Evolutionary conservation across 306 rosid genomes (phyloP).

Genomic region (Heteromeles arbutifolia): DNA sequence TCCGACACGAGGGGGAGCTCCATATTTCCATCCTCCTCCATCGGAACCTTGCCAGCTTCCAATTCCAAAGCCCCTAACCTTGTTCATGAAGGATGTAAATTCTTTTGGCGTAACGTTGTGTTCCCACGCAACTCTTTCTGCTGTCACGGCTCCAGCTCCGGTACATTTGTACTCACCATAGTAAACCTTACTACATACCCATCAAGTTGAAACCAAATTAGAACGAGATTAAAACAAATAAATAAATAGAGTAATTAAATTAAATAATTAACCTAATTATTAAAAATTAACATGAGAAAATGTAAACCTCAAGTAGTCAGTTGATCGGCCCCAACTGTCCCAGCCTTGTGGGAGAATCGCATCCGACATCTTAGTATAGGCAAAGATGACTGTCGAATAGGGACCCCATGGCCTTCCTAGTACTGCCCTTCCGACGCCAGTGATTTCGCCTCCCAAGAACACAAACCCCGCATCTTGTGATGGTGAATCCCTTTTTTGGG

Average conservation of each 20-base stretch:
- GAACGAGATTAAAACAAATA: background rate
- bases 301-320: slow-evolving; percentile 10
- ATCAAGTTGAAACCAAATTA: background rate
- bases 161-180: background rate
- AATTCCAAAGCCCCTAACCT: background rate
- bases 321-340: slow-evolving; percentile 22
- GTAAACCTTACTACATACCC: background rate
- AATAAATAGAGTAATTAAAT: no score
- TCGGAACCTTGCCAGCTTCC: background rate
- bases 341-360: slow-evolving; percentile 43
- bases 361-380: slow-evolving; percentile 35
- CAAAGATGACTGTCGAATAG: slow-evolving; percentile 23
- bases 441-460: background rate
- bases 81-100: background rate
- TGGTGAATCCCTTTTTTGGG: background rate
- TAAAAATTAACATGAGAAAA: background rate
- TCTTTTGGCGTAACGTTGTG: background rate
- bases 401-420: background rate
- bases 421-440: background rate
- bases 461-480: background rate
- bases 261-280: no score
- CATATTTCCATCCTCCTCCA: no score
- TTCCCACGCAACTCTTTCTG: background rate
- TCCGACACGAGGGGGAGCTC: background rate
- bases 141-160: background rate